Evolutionary conservation across 2,329 filamentous ascomycete species (phyloP).

Genomic region (Orbilia oligospora): DNA sequence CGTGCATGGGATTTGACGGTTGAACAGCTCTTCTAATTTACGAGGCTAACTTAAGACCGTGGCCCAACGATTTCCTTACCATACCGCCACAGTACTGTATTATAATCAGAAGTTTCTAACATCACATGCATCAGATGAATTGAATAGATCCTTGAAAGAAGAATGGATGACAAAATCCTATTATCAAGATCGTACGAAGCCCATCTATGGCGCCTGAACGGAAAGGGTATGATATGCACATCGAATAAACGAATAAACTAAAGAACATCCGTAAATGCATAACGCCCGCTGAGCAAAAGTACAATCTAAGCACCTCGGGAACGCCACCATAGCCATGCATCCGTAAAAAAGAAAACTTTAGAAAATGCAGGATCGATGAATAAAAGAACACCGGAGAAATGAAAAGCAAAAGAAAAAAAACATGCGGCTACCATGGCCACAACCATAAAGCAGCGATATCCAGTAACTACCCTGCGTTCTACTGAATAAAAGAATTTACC

Average conservation of each 20-base stretch:
- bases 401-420: not conserved
- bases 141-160: no score
- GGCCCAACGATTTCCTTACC: no score
- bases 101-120: no score
- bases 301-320: conserved; percentile 19
- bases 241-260: not conserved
- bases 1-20: no score
- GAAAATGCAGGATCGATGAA: not conserved
- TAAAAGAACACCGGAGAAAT: not conserved
- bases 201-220: conserved; percentile 6
- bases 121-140: no score
- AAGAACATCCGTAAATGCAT: not conserved
- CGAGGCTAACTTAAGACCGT: no score
- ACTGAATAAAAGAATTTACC: not conserved
- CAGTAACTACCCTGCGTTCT: not conserved
- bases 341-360: not conserved
- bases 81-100: no score
- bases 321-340: conserved; percentile 27
- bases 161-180: not conserved
- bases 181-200: conserved; percentile 14
- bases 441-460: no score
- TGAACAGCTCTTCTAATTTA: no score
- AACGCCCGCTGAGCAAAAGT: conserved; percentile 5
- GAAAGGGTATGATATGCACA: conserved; percentile 20
- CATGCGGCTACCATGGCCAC: not conserved